phyloP scores from a whole-genome alignment of 2,329 filamentous ascomycete species.

The Neophaeococcomyces aloes region DNA sequence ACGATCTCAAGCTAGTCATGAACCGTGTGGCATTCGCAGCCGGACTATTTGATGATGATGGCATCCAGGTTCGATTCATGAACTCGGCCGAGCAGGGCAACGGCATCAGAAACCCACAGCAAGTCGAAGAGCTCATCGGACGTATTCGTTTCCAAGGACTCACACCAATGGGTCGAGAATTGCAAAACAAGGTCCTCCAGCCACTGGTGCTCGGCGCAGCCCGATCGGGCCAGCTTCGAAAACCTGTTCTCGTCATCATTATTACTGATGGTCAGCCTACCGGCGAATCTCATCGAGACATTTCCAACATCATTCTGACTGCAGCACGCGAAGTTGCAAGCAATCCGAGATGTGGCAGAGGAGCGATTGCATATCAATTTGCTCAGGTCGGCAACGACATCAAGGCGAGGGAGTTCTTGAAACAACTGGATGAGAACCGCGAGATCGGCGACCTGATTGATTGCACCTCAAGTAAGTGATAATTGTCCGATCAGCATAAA shows the following conservation, averaged over 20 bases:
- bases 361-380: slow-evolving; percentile 56
- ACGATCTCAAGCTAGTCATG: slow-evolving; percentile 55
- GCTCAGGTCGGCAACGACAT: slow-evolving; percentile 59
- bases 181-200: slow-evolving; percentile 54
- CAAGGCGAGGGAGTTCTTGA: slow-evolving; percentile 53
- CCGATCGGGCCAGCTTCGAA: slow-evolving; percentile 43
- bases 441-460: slow-evolving; percentile 52
- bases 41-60: slow-evolving; percentile 59
- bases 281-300: slow-evolving; percentile 47
- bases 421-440: slow-evolving; percentile 54
- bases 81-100: slow-evolving; percentile 47
- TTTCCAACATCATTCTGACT: slow-evolving; percentile 48
- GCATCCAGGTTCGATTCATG: slow-evolving; percentile 60
- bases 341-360: slow-evolving; percentile 43
- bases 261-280: slow-evolving; percentile 58
- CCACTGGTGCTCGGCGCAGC: slow-evolving; percentile 47
- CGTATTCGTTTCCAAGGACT: slow-evolving; percentile 54
- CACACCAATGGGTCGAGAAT: slow-evolving; percentile 54
- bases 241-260: slow-evolving; percentile 55
- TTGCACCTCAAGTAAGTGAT: slow-evolving; percentile 54
- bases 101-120: slow-evolving; percentile 45
- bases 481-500: slow-evolving; percentile 8
- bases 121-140: slow-evolving; percentile 48
- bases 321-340: slow-evolving; percentile 42
- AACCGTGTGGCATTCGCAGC: slow-evolving; percentile 53